These are phyloP conservation scores for Colletotrichum phormii DNA, from an alignment of 2,329 filamentous ascomycete species.

Conservation along the genomic window DNA sequence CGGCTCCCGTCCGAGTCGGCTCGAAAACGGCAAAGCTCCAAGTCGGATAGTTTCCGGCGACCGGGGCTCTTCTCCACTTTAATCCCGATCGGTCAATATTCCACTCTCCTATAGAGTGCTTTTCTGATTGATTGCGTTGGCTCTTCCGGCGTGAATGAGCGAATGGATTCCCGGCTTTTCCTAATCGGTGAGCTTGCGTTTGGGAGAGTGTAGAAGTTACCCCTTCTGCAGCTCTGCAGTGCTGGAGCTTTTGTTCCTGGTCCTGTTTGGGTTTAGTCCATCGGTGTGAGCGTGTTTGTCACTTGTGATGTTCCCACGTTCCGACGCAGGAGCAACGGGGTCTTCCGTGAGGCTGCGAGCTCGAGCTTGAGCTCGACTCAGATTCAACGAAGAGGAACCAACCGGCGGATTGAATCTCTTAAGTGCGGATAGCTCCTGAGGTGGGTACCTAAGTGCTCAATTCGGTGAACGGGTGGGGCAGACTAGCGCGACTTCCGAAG, in stretches of 20 bases:
- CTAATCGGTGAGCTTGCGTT: not conserved
- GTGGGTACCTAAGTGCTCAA: too few relatives aligned
- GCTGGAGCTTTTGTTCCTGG: not conserved
- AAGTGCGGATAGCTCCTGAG: too few relatives aligned
- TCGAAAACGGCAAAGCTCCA: not conserved
- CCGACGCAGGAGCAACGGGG: not conserved
- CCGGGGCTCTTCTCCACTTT: not conserved
- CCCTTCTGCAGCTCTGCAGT: not conserved
- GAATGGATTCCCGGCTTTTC: not conserved
- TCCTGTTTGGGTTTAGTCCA: not conserved
- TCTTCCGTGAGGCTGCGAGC: not conserved
- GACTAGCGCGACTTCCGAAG: too few relatives aligned
- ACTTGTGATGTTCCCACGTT: not conserved
- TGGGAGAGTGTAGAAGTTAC: not conserved
- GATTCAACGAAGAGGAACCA: too few relatives aligned
- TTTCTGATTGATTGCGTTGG: not conserved
- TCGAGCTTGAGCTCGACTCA: too few relatives aligned
- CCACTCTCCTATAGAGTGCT: not conserved
- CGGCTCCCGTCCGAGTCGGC: not conserved
- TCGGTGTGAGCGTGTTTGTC: not conserved
- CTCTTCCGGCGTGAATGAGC: not conserved
- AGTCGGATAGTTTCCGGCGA: not conserved
- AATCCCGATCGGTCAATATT: not conserved
- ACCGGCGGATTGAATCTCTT: too few relatives aligned
- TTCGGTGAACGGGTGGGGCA: too few relatives aligned